Evolutionary conservation across 371 early-diverging fungal genomes (phyloP).

Genomic region (Circinella umbellata): DNA sequence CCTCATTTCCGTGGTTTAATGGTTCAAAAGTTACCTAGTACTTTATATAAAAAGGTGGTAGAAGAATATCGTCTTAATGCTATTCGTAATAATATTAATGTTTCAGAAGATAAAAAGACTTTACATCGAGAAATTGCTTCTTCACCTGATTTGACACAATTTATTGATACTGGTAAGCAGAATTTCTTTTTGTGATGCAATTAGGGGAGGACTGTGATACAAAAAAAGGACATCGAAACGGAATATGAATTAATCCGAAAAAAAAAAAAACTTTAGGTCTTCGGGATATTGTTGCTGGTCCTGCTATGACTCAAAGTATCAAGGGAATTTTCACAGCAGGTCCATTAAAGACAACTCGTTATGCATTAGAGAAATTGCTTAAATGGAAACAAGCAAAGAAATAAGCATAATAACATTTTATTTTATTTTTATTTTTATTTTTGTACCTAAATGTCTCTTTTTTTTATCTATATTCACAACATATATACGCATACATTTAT

Average conservation of each 20-base stretch:
- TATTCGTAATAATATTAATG: slow-evolving; percentile 22
- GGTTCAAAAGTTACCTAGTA: slow-evolving; percentile 71
- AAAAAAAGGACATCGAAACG: neutral
- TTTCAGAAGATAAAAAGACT: slow-evolving; percentile 43
- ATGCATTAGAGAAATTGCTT: slow-evolving; percentile 76
- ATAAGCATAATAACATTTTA: neutral
- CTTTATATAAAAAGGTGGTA: slow-evolving; percentile 55
- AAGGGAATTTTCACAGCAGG: slow-evolving; percentile 96
- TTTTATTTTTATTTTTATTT: too few relatives aligned
- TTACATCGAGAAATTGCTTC: slow-evolving; percentile 51
- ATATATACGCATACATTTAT: neutral
- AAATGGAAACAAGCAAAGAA: slow-evolving; percentile 65
- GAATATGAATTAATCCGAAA: too few relatives aligned
- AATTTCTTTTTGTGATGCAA: neutral
- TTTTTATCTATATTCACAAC: neutral
- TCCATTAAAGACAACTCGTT: slow-evolving; percentile 66
- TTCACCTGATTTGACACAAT: slow-evolving; percentile 38
- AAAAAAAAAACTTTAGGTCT: slow-evolving; percentile 24
- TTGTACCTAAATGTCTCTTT: neutral
- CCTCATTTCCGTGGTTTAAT: slow-evolving; percentile 64
- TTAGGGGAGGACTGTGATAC: neutral
- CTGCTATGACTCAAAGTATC: slow-evolving; percentile 88
- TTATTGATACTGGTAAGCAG: slow-evolving; percentile 43
- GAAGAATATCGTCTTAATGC: slow-evolving; percentile 35
- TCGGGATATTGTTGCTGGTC: slow-evolving; percentile 54